These are phyloP conservation scores for Rubia tinctorum DNA, from an alignment of 305 asterid species.

Conservation along the genomic window DNA sequence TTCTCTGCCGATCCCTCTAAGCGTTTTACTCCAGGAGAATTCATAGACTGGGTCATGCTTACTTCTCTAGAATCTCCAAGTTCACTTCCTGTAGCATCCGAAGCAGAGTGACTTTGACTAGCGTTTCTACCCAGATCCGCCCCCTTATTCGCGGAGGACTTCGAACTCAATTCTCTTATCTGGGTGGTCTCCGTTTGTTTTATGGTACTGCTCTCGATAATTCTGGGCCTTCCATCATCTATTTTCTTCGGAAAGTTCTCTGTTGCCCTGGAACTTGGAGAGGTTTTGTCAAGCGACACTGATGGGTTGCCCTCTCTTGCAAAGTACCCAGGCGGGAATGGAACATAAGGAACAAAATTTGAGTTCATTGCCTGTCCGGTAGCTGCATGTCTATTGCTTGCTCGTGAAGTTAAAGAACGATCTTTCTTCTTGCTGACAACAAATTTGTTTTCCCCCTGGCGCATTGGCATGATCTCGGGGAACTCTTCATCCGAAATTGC, in stretches of 20 bases:
- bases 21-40: constrained; percentile 30
- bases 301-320: constrained; percentile 42
- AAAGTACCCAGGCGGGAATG: constrained; percentile 93
- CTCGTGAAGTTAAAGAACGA: constrained; percentile 70
- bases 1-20: constrained; percentile 85
- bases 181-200: constrained; percentile 18
- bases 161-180: constrained; percentile 22
- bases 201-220: constrained; percentile 8
- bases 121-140: constrained; percentile 17
- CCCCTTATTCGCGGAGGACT: constrained; percentile 19
- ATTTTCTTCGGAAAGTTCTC: constrained; percentile 19
- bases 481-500: constrained; percentile 66
- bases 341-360: constrained; percentile 81
- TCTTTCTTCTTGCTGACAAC: constrained; percentile 72
- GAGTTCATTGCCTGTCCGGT: constrained; percentile 56
- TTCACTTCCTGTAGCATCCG: constrained; percentile 14
- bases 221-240: constrained; percentile 18
- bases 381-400: constrained; percentile 67
- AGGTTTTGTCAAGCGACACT: constrained; percentile 26
- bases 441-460: constrained; percentile 74
- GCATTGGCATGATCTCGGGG: constrained; percentile 82
- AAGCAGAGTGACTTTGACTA: constrained; percentile 20
- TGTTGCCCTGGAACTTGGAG: constrained; percentile 15
- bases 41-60: constrained; percentile 17
- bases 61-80: constrained; percentile 22